Evolutionary conservation across 768 basidiomycete genomes (phyloP).

Genomic region (Serendipita sp.): DNA sequence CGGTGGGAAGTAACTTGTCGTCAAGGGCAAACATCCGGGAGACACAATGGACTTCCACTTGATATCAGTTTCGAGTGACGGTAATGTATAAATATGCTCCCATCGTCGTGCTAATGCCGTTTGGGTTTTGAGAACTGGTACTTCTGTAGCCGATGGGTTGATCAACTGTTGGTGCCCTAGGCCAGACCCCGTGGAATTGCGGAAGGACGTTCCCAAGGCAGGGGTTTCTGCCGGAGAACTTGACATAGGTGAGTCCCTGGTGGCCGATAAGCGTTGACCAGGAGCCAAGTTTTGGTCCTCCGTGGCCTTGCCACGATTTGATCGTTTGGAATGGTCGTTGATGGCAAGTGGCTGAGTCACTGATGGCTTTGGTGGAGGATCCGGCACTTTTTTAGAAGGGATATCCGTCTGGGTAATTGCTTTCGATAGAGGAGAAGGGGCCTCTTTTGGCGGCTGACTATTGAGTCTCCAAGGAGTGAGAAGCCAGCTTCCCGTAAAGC

Average conservation of each 20-base stretch:
- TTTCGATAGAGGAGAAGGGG: neutral
- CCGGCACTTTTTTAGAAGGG: neutral
- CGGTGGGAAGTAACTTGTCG: conserved; percentile 76
- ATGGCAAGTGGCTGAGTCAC: neutral
- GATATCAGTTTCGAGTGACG: conserved; percentile 63
- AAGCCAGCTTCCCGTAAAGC: neutral
- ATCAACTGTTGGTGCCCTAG: conserved; percentile 20
- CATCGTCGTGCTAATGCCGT: conserved; percentile 71
- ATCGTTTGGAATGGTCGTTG: neutral
- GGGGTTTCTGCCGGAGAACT: neutral
- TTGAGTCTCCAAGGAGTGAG: conserved; percentile 5
- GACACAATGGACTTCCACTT: conserved; percentile 84
- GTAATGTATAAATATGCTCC: conserved; percentile 70
- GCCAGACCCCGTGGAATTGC: neutral
- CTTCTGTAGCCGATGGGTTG: conserved; percentile 53
- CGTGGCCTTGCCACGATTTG: neutral
- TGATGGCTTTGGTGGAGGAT: neutral
- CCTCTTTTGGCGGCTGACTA: neutral
- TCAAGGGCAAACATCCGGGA: conserved; percentile 77
- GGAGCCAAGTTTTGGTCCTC: neutral
- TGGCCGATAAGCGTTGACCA: conserved; percentile 2
- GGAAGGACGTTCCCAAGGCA: neutral
- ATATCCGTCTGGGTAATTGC: neutral
- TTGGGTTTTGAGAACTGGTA: conserved; percentile 42
- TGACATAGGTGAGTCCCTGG: neutral